Base-by-base conservation (phyloP, 2,329 filamentous ascomycete genomes). In the Setomelanomma holmii region DNA sequence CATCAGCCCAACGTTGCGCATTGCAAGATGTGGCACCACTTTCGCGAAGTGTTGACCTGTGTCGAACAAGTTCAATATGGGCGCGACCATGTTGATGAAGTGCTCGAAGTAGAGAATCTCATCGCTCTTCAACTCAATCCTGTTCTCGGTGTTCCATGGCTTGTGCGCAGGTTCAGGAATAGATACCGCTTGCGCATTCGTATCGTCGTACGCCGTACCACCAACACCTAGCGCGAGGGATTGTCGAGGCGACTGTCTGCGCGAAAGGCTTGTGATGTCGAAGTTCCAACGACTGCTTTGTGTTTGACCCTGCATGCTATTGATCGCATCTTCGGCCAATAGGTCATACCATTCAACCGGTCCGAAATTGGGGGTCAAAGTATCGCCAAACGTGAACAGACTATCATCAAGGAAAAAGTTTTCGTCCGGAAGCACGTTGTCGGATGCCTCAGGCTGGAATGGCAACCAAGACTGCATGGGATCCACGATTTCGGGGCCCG, bases 1-100 rank as follows among this genome's bases (percentile, higher is more conserved):
- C 73, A 86, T 78, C 4, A 86, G 60, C 1, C 84, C 84, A 21
- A 79, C 73, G 58, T 86, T 86, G n/a, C 78, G 76, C 54, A 84
- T 64, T 4, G 80, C 78, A 4, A 70, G 56, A 43, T 67, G 63
- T 11, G 68, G 68, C 7, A 70, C 66, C 4, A 49, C 74, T 51
- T 55, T 75, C 12, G 68, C 55, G 40, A 73, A 72, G 40, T 78
- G 74, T 43, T 67, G 71, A 4, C 66, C 53, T 1, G 77, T 75
- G 57, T 80, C 78, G 49, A 78, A 78, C 0, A 80, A 61, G 55
- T 81, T 78, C 34, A 80, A 60, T 61, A 76, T 77, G 0, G 68
- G 56, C 23, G 75, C 72, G 24, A 75, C 64, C 2, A 63, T 60
- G 7, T 66, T 71, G 7, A 78, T 71, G 52, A 73, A 78, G 45